Evolutionary conservation across 768 basidiomycete species (phyloP).

Genomic region (Rossbeevera mucosa): DNA sequence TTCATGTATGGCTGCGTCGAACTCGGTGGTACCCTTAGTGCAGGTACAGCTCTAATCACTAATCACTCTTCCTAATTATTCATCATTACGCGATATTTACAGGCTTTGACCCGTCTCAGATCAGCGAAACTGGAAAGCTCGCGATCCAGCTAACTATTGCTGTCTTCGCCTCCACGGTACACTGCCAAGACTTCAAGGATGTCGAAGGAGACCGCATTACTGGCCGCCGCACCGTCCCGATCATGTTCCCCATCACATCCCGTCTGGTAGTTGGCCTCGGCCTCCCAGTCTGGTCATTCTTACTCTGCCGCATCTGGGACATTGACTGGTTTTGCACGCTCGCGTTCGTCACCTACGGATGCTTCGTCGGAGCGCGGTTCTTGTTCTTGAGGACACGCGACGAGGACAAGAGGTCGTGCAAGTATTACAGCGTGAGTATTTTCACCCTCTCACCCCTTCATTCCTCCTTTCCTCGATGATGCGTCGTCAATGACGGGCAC

Average conservation of each 20-base stretch:
- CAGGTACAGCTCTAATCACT: constrained; percentile 23
- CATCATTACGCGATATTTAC: background rate
- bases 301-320: constrained; percentile 34
- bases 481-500: background rate
- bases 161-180: constrained; percentile 43
- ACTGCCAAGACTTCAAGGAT: constrained; percentile 48
- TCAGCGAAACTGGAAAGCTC: constrained; percentile 28
- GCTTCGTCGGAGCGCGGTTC: constrained; percentile 34
- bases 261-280: constrained; percentile 32
- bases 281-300: constrained; percentile 36
- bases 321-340: constrained; percentile 24
- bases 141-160: constrained; percentile 35
- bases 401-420: constrained; percentile 35
- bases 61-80: background rate
- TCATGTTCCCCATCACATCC: constrained; percentile 37
- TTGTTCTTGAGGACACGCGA: constrained; percentile 24
- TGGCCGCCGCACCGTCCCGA: constrained; percentile 41
- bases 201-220: constrained; percentile 38
- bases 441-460: background rate
- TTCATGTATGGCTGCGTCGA: constrained; percentile 36
- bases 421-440: constrained; percentile 34
- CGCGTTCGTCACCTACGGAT: constrained; percentile 30
- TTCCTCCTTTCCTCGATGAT: background rate
- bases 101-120: constrained; percentile 21
- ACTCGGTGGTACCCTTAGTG: constrained; percentile 35